Percentiles rank a stretch among this genome's conserved stretches.
These are phyloP conservation scores for Neurospora terricola DNA, from an alignment of 495 filamentous ascomycete genomes.

Conservation along the genomic window DNA sequence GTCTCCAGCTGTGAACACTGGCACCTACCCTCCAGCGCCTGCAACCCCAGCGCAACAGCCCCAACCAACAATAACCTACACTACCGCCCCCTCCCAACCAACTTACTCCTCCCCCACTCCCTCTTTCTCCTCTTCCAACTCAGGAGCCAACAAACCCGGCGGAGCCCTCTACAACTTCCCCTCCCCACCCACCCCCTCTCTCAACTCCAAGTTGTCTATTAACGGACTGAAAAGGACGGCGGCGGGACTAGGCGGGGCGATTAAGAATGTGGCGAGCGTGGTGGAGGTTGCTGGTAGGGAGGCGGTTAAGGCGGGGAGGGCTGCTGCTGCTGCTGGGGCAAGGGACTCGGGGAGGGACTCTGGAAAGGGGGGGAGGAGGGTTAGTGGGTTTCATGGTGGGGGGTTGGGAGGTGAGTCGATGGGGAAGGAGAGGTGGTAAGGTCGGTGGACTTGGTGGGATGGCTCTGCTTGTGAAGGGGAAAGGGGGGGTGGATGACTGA, in stretches of 20 bases:
- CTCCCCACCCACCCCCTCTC: neutral
- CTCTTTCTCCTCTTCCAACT: neutral
- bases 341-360: neutral
- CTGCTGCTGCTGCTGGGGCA: neutral
- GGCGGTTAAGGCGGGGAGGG: neutral
- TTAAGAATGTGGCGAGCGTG: neutral
- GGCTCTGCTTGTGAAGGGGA: no score
- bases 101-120: neutral
- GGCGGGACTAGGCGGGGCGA: neutral
- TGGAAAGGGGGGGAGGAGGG: neutral
- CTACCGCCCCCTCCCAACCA: neutral
- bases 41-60: neutral
- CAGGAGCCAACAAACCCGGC: neutral
- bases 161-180: neutral
- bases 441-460: neutral
- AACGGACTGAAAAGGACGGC: neutral
- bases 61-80: neutral
- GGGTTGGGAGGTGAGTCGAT: neutral
- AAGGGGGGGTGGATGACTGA: no score
- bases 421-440: neutral
- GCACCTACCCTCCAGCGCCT: neutral
- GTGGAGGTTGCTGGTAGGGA: neutral
- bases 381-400: neutral
- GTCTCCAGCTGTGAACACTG: neutral
- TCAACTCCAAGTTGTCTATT: neutral